Evolutionary conservation across 495 filamentous ascomycete species (phyloP), one percentile per base, ranked within the genome.

Genomic region (Penicillium paxilli): DNA sequence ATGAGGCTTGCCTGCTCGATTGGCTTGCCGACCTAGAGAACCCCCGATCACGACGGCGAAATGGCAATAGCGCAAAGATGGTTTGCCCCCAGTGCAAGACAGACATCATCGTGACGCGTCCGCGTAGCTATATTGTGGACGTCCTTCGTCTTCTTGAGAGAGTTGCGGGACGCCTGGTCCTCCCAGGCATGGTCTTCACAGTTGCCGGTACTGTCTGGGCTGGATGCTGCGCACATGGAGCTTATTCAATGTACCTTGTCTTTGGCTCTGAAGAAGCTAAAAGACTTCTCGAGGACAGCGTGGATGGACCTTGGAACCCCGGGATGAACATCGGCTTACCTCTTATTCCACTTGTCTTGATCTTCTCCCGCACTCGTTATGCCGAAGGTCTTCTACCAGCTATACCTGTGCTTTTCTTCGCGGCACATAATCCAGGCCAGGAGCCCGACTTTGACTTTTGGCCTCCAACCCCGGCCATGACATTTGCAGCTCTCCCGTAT

Each of bases 21-120:
- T 98, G 91, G 91, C 83, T 98, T 7, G 87, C 89, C 17, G 90
- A 95, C 57, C 75, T 89, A 38, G 91, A 98, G 67, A 78, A 76
- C 26, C 80, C 80, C 22, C 76, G 67, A 41, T 71, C 78, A 54
- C 80, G 74, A 67, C 80, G 76, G 44, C 69, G 73, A 47, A 79
- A 74, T 35, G 72, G 74, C 23, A 51, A 51, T 44, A 61, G 63
- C 17, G 77, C 76, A 51, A 87, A 83, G 51, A 83, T 96, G 59
- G 68, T 79, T 46, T 98, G 94, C 66, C 91, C 92, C 6, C 87
- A 92, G 57, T 98, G 94, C 80, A 92, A 94, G 64, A 80, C 83
- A 1, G 83, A 87, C 53, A 94, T 98, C 55, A 69, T 78, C 10
- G 72, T 98, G 44, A 81, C 83, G 14, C 83, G 91, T 37, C 90